A percentile compares a stretch with the other conserved stretches of the same genome.
Conservation (phyloP, 495 filamentous ascomycete species). For the Lasiosphaeria hispida region DNA sequence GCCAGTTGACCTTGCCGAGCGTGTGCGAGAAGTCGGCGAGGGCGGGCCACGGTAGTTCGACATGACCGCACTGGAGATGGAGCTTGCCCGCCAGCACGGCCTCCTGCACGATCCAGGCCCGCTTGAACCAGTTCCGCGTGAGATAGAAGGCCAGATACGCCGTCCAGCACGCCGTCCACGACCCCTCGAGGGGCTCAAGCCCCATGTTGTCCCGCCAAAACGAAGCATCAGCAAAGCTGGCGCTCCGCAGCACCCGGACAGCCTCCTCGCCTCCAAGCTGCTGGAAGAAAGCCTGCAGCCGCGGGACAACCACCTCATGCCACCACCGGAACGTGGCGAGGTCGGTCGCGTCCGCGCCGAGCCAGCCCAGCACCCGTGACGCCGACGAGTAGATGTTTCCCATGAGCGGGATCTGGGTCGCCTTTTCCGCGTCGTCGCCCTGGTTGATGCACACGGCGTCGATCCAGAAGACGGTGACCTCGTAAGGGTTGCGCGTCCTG, state of each 20-base stretch:
- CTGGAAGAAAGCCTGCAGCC: too few relatives aligned
- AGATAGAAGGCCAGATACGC: slow-evolving; percentile 15
- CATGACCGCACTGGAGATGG: slow-evolving; percentile 3
- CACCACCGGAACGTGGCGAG: too few relatives aligned
- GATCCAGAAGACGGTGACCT: neutral
- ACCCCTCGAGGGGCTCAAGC: neutral
- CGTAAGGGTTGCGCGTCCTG: neutral
- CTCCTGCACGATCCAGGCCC: slow-evolving; percentile 21
- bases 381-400: neutral
- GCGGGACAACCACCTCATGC: too few relatives aligned
- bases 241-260: too few relatives aligned
- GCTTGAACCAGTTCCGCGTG: slow-evolving; percentile 14
- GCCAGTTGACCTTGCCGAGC: slow-evolving; percentile 9
- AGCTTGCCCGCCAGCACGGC: slow-evolving; percentile 10
- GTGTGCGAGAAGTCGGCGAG: slow-evolving; percentile 8
- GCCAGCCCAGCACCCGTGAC: neutral
- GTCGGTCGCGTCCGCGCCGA: neutral
- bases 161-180: slow-evolving; percentile 8
- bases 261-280: too few relatives aligned
- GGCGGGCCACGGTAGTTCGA: slow-evolving; percentile 4
- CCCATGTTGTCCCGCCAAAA: slow-evolving; percentile 13
- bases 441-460: slow-evolving; percentile 5
- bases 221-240: neutral
- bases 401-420: neutral
- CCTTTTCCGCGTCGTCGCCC: neutral